Conservation (phyloP, 2,329 filamentous ascomycete genomes). For the Fusarium staphyleae region DNA sequence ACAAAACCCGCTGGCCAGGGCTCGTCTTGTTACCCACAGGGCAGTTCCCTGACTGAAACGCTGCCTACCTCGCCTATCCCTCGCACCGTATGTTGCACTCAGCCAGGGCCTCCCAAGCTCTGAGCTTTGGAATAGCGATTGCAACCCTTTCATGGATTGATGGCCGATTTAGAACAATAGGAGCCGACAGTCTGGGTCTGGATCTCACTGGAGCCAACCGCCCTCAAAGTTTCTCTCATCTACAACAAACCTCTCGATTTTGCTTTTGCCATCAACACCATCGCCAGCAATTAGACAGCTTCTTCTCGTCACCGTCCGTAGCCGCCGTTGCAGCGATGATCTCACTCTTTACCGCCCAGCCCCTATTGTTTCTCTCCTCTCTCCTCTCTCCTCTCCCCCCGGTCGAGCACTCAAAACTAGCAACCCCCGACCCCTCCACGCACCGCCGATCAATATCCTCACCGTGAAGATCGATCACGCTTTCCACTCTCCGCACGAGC, state of each 20-base stretch:
- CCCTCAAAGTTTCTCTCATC: background rate
- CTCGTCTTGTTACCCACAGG: no score
- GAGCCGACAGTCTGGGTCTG: constrained; percentile 16
- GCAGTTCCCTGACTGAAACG: constrained; percentile 19
- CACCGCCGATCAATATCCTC: constrained; percentile 24
- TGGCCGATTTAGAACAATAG: constrained; percentile 3
- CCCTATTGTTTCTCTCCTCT: constrained; percentile 17
- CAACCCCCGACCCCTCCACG: background rate
- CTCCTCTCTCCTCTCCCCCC: background rate
- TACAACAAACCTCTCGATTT: no score
- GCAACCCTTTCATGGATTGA: constrained; percentile 7
- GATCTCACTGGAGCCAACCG: constrained; percentile 10
- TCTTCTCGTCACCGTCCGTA: no score
- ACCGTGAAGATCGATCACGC: constrained; percentile 4
- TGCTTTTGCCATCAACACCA: no score
- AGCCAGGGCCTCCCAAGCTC: constrained; percentile 11
- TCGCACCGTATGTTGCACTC: constrained; percentile 18
- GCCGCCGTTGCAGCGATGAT: background rate
- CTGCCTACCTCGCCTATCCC: background rate
- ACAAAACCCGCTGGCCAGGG: no score
- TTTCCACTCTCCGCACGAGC: constrained; percentile 16
- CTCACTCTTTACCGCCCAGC: background rate
- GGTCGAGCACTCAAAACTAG: background rate
- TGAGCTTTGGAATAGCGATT: constrained; percentile 5
- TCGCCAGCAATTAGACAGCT: no score